These are phyloP conservation scores for Lenzites betulinus DNA, from an alignment of 768 basidiomycete genomes.

Conservation along the genomic window DNA sequence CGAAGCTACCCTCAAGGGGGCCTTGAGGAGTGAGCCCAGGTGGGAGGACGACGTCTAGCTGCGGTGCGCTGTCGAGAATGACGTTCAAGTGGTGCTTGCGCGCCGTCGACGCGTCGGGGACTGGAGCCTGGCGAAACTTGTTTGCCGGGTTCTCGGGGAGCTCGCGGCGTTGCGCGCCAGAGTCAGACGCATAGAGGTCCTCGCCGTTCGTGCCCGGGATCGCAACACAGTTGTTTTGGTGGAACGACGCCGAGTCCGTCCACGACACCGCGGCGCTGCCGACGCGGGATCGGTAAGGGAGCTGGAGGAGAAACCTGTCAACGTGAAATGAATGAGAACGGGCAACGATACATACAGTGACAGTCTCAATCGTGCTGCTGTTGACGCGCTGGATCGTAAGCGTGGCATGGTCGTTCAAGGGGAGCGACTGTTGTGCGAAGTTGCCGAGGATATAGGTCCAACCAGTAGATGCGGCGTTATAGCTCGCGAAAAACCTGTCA, in stretches of 20 bases:
- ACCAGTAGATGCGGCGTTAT: conserved; percentile 28
- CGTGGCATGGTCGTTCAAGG: conserved; percentile 49
- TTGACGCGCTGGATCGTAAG: conserved; percentile 49
- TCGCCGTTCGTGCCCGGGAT: conserved; percentile 48
- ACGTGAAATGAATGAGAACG: conserved; percentile 12
- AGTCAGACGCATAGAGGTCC: conserved; percentile 27
- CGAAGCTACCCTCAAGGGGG: conserved; percentile 46
- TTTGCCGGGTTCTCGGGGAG: conserved; percentile 11
- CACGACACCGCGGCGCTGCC: conserved; percentile 47
- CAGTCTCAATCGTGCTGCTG: conserved; percentile 40
- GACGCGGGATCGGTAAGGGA: conserved; percentile 61
- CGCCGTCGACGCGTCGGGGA: conserved; percentile 17
- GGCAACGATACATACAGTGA: conserved; percentile 40
- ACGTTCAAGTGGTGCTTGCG: conserved; percentile 47
- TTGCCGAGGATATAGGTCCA: conserved; percentile 40
- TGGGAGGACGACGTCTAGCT: conserved; percentile 43
- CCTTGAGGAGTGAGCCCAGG: conserved; percentile 37
- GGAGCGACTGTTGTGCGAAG: conserved; percentile 57
- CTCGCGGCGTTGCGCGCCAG: background rate
- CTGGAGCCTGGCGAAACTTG: conserved; percentile 29
- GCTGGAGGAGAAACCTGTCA: conserved; percentile 38
- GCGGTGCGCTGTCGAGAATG: conserved; percentile 47
- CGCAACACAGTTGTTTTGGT: conserved; percentile 54
- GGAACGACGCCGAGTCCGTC: conserved; percentile 50
- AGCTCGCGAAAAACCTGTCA: conserved; percentile 39